phyloP scores from a whole-genome alignment of 257 asterid species.

The Solanum ossicruentum region DNA sequence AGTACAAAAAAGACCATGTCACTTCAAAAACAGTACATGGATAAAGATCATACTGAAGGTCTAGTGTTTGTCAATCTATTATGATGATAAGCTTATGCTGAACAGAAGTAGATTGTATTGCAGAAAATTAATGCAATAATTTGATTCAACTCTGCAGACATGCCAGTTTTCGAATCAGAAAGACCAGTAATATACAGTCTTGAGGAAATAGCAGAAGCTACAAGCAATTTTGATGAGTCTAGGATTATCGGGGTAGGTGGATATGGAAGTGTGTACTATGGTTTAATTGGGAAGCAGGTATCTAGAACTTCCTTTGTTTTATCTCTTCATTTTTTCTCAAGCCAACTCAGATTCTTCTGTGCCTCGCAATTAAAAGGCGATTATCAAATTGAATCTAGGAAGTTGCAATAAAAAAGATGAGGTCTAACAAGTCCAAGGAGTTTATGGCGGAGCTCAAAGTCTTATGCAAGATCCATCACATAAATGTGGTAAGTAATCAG shows the following conservation, averaged over 20 bases:
- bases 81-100: not conserved
- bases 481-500: conserved; percentile 57
- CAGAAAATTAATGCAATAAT: not conserved
- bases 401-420: conserved; percentile 82
- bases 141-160: conserved; percentile 17
- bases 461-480: conserved; percentile 76
- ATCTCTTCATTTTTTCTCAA: not conserved
- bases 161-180: conserved; percentile 59
- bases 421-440: conserved; percentile 75
- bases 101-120: not conserved
- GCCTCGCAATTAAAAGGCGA: not conserved
- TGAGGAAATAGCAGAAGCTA: conserved; percentile 67
- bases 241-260: conserved; percentile 76
- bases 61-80: not conserved
- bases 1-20: conserved; percentile 25
- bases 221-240: conserved; percentile 47
- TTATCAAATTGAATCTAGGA: conserved; percentile 27
- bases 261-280: conserved; percentile 69
- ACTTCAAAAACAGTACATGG: conserved; percentile 21
- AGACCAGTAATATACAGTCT: conserved; percentile 44
- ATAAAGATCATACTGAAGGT: conserved; percentile 41
- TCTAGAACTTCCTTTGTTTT: not conserved
- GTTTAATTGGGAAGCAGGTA: conserved; percentile 51
- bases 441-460: conserved; percentile 79
- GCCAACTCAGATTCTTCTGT: not conserved